Conservation (phyloP, 495 filamentous ascomycete species). For the Aspergillus panamensis region DNA sequence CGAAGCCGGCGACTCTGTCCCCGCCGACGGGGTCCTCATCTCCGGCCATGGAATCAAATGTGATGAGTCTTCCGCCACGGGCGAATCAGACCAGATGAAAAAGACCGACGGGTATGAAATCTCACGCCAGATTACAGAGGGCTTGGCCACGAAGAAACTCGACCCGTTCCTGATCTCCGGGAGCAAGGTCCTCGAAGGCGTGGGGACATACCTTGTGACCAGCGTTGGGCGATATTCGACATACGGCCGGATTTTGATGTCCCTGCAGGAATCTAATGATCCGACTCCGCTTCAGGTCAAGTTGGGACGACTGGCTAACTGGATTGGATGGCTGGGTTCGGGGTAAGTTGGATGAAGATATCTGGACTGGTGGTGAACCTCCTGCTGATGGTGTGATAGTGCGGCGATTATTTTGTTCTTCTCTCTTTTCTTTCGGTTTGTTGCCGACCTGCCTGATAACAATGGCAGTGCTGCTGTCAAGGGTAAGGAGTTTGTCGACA, state of each 20-base stretch:
- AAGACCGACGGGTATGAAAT: conserved; percentile 59
- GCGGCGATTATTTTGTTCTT: conserved; percentile 62
- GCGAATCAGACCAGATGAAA: conserved; percentile 66
- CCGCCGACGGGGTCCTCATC: conserved; percentile 58
- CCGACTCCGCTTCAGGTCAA: conserved; percentile 64
- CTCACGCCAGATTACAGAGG: conserved; percentile 52
- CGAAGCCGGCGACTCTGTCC: conserved; percentile 69
- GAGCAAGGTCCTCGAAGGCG: conserved; percentile 62
- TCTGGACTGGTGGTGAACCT: background rate
- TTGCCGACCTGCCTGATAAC: conserved; percentile 51
- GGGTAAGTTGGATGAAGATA: conserved; percentile 23
- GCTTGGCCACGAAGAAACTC: conserved; percentile 54
- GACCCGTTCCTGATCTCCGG: conserved; percentile 64
- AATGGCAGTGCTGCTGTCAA: conserved; percentile 49
- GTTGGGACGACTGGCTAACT: conserved; percentile 57
- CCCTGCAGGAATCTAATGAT: conserved; percentile 57
- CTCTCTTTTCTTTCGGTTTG: conserved; percentile 59
- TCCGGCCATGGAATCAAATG: conserved; percentile 63
- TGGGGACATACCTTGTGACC: conserved; percentile 62
- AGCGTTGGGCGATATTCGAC: conserved; percentile 59
- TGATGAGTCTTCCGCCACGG: conserved; percentile 67
- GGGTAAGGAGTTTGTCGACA: conserved; percentile 61
- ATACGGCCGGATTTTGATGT: conserved; percentile 64
- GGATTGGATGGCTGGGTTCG: conserved; percentile 57
- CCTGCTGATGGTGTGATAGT: conserved; percentile 22